These are phyloP conservation scores for Verticillium nonalfalfae DNA, from an alignment of 2,329 filamentous ascomycete genomes.

Conservation along the genomic window DNA sequence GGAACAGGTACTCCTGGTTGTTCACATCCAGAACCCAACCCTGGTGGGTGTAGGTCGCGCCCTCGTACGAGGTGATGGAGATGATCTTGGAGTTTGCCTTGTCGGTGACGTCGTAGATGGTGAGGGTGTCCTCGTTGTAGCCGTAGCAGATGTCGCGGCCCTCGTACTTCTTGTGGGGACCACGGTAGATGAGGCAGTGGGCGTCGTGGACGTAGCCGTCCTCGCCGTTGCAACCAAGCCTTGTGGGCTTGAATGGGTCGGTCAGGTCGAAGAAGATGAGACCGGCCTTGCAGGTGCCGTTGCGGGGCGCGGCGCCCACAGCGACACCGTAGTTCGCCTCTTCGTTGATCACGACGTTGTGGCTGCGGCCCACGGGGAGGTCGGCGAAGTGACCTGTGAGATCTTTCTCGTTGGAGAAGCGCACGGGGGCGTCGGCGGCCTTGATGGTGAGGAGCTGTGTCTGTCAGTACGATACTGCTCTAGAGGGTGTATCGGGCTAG, in stretches of 20 bases:
- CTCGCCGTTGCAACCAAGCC: slow-evolving; percentile 36
- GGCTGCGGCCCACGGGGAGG: slow-evolving; percentile 28
- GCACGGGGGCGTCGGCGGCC: slow-evolving; percentile 21
- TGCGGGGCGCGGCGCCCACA: slow-evolving; percentile 17
- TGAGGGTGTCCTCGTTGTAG: slow-evolving; percentile 44
- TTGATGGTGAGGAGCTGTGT: slow-evolving; percentile 30
- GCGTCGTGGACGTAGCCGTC: slow-evolving; percentile 47
- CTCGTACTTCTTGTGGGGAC: slow-evolving; percentile 35
- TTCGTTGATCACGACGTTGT: slow-evolving; percentile 42
- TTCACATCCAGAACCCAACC: slow-evolving; percentile 44
- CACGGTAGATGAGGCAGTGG: slow-evolving; percentile 46
- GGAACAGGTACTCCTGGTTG: slow-evolving; percentile 37
- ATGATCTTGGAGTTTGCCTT: slow-evolving; percentile 36
- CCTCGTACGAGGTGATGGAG: slow-evolving; percentile 48
- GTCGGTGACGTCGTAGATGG: slow-evolving; percentile 41
- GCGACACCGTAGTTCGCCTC: slow-evolving; percentile 37
- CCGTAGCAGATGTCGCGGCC: slow-evolving; percentile 46
- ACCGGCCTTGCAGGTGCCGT: slow-evolving; percentile 27
- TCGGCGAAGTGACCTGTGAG: slow-evolving; percentile 20
- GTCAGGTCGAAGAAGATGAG: slow-evolving; percentile 27
- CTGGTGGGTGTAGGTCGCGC: slow-evolving; percentile 48
- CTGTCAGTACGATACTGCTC: not conserved
- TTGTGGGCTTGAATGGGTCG: slow-evolving; percentile 36
- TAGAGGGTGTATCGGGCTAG: slow-evolving; percentile 12
- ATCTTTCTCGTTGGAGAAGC: slow-evolving; percentile 19